A percentile compares a stretch with the other conserved stretches of the same genome.
Conservation (phyloP, 495 filamentous ascomycete genomes). For the Daldinia concentrica region DNA sequence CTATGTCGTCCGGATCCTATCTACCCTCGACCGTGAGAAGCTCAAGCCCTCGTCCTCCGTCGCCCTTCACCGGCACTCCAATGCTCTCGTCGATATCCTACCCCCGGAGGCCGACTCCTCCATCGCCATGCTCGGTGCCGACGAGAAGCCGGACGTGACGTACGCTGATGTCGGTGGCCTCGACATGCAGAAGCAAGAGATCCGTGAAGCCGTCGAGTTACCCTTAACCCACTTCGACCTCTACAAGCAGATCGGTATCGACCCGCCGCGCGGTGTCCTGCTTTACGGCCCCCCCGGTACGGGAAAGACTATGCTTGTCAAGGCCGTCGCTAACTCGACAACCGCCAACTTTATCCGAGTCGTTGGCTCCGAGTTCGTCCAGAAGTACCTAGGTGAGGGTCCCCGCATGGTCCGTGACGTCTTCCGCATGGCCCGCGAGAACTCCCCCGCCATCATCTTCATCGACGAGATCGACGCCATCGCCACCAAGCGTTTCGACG, state of each 20-base stretch:
- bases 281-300: conserved; percentile 97
- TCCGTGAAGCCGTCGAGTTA: conserved; percentile 95
- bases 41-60: conserved; percentile 98
- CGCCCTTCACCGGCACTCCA: conserved; percentile 96
- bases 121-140: conserved; percentile 95
- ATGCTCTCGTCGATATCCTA: conserved; percentile 97
- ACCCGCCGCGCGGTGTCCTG: conserved; percentile 94
- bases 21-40: conserved; percentile 96
- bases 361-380: conserved; percentile 96
- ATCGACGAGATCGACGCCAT: conserved; percentile 99
- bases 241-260: conserved; percentile 98
- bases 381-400: conserved; percentile 97
- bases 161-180: conserved; percentile 97
- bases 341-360: conserved; percentile 99
- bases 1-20: conserved; percentile 98
- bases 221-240: conserved; percentile 97
- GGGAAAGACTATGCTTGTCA: conserved; percentile 98
- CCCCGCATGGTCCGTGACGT: conserved; percentile 99
- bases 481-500: conserved; percentile 98
- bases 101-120: conserved; percentile 97
- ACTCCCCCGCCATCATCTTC: conserved; percentile 98
- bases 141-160: conserved; percentile 98
- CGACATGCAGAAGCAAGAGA: conserved; percentile 99
- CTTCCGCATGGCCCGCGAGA: conserved; percentile 98
- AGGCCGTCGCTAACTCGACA: conserved; percentile 97